Base-by-base conservation (phyloP, 805 yeast species). In the Candida krabiensis region DNA sequence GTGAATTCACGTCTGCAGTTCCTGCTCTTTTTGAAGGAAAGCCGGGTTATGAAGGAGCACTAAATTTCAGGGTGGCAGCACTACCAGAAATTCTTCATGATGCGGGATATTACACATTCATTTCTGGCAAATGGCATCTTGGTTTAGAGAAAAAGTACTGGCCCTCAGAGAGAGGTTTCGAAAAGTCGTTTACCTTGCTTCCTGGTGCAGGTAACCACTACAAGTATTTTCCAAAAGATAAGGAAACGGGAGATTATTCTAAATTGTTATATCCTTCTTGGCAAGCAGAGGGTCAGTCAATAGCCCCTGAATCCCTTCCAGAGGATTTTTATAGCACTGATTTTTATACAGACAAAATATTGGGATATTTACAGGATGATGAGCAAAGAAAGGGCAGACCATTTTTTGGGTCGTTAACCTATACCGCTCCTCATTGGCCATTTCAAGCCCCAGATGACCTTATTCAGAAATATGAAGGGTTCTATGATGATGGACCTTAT, bases 341-440 rank as follows among this genome's bases (percentile, higher is more conserved):
- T 15, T 64, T 52, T 40, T 76, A 65, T 52, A 73, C 79, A 9
- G 66, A 65, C 33, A 70, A 64, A 44, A 66, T 65, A 9, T 41
- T 75, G 28, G 70, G 66, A 19, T 67, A 56, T 29, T 50, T 71
- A 37, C 27, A 47, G 9, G 49, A 56, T 33, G 48, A 53, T 9
- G 47, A 54, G 11, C 38, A 45, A 4, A 57, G 75, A 33, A 47
- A 49, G 4, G 73, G 61, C 13, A 60, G 72, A 47, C 83, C 83
- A 9, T 78, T 74, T 44, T 73, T 77, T 40, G 77, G 79, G 3
- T 55, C 64, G 18, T 58, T 79, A 39, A 78, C 83, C 5, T 77
- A 74, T 48, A 76, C 82, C 4, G 83, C 84, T 2, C 84, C 83
- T 2, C 83, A 78, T 52, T 79, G 84, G 83, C 84, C 84, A 9